These are phyloP conservation scores for Powellomyces hirtus DNA, from an alignment of 192 early-diverging fungal genomes.

Conservation along the genomic window DNA sequence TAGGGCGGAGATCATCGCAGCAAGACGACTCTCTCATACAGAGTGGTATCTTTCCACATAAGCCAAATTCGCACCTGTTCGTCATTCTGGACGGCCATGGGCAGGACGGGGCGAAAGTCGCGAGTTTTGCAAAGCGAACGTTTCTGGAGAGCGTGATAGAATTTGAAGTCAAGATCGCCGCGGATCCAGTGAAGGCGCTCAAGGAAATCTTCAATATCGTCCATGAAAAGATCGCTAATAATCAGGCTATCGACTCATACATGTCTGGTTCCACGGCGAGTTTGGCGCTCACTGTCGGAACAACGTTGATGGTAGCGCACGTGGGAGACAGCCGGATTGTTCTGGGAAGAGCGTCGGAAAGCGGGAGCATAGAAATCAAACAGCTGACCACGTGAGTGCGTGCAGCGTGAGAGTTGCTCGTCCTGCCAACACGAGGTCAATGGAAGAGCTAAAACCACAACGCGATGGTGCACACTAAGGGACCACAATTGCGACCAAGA, in stretches of 20 bases:
- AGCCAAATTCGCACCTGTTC: conserved; percentile 35
- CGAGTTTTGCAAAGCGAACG: conserved; percentile 22
- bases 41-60: conserved; percentile 21
- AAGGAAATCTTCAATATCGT: conserved; percentile 33
- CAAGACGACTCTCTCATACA: conserved; percentile 39
- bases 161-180: conserved; percentile 4
- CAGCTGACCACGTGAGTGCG: conserved; percentile 43
- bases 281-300: conserved; percentile 30
- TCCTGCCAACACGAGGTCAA: too few relatives aligned
- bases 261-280: conserved; percentile 53
- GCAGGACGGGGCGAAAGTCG: conserved; percentile 41
- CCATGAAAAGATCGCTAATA: conserved; percentile 28
- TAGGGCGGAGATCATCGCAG: conserved; percentile 40
- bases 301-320: conserved; percentile 37
- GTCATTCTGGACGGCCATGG: conserved; percentile 58
- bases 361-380: background rate
- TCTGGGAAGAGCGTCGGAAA: conserved; percentile 22
- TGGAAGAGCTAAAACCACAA: too few relatives aligned
- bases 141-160: conserved; percentile 31
- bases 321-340: conserved; percentile 49
- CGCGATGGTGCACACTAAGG: background rate
- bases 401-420: too few relatives aligned
- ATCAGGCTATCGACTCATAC: conserved; percentile 46
- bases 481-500: background rate
- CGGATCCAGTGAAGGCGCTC: conserved; percentile 34